Conservation (phyloP, 2,329 filamentous ascomycete species). For the Helotiales sp. region DNA sequence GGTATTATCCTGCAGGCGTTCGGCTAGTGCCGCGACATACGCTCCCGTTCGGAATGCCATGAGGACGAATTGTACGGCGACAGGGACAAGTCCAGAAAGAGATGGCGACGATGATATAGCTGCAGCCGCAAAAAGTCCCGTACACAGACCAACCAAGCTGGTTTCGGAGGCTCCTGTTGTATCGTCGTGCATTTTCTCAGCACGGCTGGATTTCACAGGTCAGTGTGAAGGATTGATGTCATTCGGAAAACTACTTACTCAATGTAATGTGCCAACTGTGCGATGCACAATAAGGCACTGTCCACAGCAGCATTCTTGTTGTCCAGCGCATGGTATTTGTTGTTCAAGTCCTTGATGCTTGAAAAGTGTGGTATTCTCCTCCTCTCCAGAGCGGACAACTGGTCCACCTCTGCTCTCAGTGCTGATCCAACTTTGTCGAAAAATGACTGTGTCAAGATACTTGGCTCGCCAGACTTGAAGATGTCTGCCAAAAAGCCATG, state of each 20-base stretch:
- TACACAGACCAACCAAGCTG: slow-evolving; percentile 65
- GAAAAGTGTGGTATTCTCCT: slow-evolving; percentile 61
- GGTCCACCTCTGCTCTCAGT: slow-evolving; percentile 59
- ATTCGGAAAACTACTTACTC: slow-evolving; percentile 51
- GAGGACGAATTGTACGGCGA: slow-evolving; percentile 63
- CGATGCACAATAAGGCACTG: slow-evolving; percentile 62
- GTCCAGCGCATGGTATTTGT: slow-evolving; percentile 59
- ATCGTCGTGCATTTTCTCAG: slow-evolving; percentile 56
- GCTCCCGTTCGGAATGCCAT: slow-evolving; percentile 57
- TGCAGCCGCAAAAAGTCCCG: slow-evolving; percentile 68
- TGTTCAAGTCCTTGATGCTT: slow-evolving; percentile 63
- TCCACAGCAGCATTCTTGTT: slow-evolving; percentile 63
- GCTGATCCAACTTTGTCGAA: slow-evolving; percentile 57
- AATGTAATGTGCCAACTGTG: slow-evolving; percentile 69
- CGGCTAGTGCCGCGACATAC: slow-evolving; percentile 20
- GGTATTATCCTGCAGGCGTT: slow-evolving; percentile 27
- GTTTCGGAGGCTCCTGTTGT: slow-evolving; percentile 49
- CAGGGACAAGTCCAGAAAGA: slow-evolving; percentile 58
- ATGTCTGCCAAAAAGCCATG: slow-evolving; percentile 61
- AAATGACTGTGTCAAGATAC: slow-evolving; percentile 60
- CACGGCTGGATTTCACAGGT: slow-evolving; percentile 39
- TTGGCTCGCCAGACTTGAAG: slow-evolving; percentile 45
- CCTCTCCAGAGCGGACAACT: slow-evolving; percentile 56
- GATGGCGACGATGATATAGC: slow-evolving; percentile 65
- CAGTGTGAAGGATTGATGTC: background rate